These are phyloP conservation scores for Pseudozyma flocculosa DNA, from an alignment of 1,284 basidiomycete species.

Conservation along the genomic window DNA sequence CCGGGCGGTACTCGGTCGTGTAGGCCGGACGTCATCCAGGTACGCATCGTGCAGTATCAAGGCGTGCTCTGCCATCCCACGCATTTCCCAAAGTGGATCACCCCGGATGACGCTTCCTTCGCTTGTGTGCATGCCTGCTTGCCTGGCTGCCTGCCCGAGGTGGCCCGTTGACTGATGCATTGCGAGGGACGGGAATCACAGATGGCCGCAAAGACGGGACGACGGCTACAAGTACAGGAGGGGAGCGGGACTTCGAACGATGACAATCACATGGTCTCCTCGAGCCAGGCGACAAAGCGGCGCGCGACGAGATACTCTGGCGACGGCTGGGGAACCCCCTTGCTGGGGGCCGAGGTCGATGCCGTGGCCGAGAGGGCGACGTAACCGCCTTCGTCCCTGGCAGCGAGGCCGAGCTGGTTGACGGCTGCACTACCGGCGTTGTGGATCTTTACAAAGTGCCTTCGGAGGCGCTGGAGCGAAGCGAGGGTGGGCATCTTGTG, in stretches of 20 bases:
- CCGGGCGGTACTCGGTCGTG: constrained; percentile 36
- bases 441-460: constrained; percentile 53
- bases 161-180: too few species aligned
- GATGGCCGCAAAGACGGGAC: too few species aligned
- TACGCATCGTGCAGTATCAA: too few species aligned
- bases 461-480: constrained; percentile 42
- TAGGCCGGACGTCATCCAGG: too few species aligned
- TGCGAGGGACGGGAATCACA: too few species aligned
- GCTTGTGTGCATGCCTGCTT: too few species aligned
- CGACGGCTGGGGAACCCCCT: constrained; percentile 3
- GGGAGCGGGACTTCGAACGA: background rate
- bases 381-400: constrained; percentile 28
- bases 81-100: too few species aligned
- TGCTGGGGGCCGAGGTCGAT: too few species aligned
- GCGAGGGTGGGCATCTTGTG: constrained; percentile 25
- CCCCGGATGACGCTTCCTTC: too few species aligned
- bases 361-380: constrained; percentile 22
- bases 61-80: too few species aligned
- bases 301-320: constrained; percentile 35
- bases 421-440: constrained; percentile 39
- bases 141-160: too few species aligned
- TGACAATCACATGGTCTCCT: constrained; percentile 28
- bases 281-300: constrained; percentile 44
- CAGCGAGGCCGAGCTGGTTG: constrained; percentile 36
- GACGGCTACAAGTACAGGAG: constrained; percentile 23